Conservation (phyloP, 140 eudicot genomes). For the Bidens hawaiensis region DNA sequence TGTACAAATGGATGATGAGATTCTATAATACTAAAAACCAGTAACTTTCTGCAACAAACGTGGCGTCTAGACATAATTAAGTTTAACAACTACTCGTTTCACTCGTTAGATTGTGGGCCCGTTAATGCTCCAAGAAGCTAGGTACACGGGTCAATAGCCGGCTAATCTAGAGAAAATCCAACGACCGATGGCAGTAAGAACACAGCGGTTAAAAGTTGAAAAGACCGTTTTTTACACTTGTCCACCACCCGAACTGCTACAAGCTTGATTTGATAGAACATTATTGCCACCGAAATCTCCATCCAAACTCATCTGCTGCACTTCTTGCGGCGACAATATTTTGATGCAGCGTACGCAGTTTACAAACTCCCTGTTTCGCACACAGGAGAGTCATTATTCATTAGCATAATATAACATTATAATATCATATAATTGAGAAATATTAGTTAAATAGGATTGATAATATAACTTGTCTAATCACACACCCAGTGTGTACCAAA, state of each 20-base stretch:
- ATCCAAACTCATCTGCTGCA: constrained; percentile 91
- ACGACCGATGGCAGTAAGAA: constrained; percentile 1
- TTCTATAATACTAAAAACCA: constrained; percentile 23
- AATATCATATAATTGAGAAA: too few relatives aligned
- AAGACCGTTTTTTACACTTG: constrained; percentile 43
- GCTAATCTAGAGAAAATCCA: constrained; percentile 15
- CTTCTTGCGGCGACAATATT: constrained; percentile 93
- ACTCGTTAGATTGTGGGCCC: constrained; percentile 4
- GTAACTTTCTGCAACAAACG: constrained; percentile 18
- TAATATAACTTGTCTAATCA: neutral
- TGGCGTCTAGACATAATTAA: constrained; percentile 9
- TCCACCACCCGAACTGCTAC: constrained; percentile 91
- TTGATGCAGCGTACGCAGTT: constrained; percentile 85
- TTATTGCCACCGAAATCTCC: constrained; percentile 85
- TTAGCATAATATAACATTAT: neutral
- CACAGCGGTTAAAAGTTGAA: constrained; percentile 18
- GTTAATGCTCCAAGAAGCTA: neutral
- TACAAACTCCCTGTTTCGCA: constrained; percentile 71
- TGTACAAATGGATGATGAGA: constrained; percentile 12
- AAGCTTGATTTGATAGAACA: constrained; percentile 72
- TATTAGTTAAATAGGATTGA: neutral
- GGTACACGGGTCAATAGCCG: constrained; percentile 1
- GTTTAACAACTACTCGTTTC: constrained; percentile 6
- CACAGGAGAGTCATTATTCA: neutral
- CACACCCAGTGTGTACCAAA: neutral